Conservation (phyloP, 2,329 filamentous ascomycete genomes). For the Pyricularia grisea region DNA sequence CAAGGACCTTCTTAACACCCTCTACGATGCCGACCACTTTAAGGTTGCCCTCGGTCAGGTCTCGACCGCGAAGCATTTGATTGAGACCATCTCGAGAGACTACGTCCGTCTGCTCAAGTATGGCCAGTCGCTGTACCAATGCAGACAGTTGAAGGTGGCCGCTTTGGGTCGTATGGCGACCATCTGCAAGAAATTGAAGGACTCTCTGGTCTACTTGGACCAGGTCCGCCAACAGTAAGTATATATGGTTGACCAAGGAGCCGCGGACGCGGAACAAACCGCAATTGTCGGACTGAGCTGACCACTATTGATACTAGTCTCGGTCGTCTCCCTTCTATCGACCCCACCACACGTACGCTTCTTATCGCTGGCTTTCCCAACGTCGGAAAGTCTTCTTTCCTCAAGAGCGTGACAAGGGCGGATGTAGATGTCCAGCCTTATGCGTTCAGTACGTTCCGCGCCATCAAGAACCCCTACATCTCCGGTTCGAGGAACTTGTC, state of each 20-base stretch:
- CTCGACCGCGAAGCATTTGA: slow-evolving; percentile 89
- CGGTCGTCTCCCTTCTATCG: slow-evolving; percentile 94
- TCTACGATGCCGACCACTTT: slow-evolving; percentile 98
- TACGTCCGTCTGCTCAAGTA: slow-evolving; percentile 90
- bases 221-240: slow-evolving; percentile 77
- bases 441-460: slow-evolving; percentile 51
- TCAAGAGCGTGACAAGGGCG: slow-evolving; percentile 83
- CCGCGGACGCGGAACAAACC: background rate
- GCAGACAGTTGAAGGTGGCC: slow-evolving; percentile 96
- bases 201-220: slow-evolving; percentile 90
- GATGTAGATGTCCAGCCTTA: slow-evolving; percentile 98
- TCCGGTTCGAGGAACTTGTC: background rate
- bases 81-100: slow-evolving; percentile 92
- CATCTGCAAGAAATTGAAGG: slow-evolving; percentile 88
- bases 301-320: slow-evolving; percentile 29
- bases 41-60: slow-evolving; percentile 92
- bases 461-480: background rate
- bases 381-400: slow-evolving; percentile 92
- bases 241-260: background rate
- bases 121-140: slow-evolving; percentile 93
- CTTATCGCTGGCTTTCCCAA: slow-evolving; percentile 98
- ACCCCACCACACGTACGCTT: slow-evolving; percentile 92
- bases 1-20: slow-evolving; percentile 80
- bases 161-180: slow-evolving; percentile 97
- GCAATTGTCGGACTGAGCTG: background rate